These are phyloP conservation scores for Penicillium sp. DNA, from an alignment of 2,329 filamentous ascomycete genomes.

Conservation along the genomic window DNA sequence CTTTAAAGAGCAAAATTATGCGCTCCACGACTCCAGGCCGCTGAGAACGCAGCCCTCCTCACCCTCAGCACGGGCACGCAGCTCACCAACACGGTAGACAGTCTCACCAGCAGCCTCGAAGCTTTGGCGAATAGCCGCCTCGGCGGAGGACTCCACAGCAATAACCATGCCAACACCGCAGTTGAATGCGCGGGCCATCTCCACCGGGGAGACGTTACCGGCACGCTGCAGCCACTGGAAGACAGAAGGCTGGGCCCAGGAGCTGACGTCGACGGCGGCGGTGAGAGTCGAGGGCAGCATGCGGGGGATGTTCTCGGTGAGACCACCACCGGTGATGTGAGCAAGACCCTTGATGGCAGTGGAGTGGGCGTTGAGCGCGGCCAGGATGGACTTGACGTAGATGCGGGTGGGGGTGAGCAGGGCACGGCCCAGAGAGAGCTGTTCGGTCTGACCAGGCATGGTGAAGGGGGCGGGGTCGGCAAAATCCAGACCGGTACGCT, in stretches of 20 bases:
- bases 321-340: constrained; percentile 93
- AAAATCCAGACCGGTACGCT: constrained; percentile 72
- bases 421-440: constrained; percentile 65
- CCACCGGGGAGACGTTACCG: constrained; percentile 69
- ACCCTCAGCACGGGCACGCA: constrained; percentile 61
- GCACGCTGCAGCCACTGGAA: constrained; percentile 83
- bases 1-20: constrained; percentile 7
- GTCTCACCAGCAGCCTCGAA: constrained; percentile 72
- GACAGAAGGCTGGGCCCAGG: constrained; percentile 76
- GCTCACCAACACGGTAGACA: constrained; percentile 73
- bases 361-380: constrained; percentile 56
- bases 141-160: constrained; percentile 62
- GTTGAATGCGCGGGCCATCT: constrained; percentile 95
- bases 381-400: constrained; percentile 82
- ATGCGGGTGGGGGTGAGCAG: constrained; percentile 90
- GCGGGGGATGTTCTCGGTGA: constrained; percentile 90
- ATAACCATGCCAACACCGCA: constrained; percentile 93
- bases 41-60: constrained; percentile 65
- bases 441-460: constrained; percentile 65
- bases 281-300: constrained; percentile 81
- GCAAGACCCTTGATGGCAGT: constrained; percentile 83
- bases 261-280: constrained; percentile 75
- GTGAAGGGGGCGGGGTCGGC: constrained; percentile 78
- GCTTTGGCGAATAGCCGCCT: constrained; percentile 44
- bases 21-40: constrained; percentile 57